A percentile compares a stretch with the other conserved stretches of the same genome.
Conservation (phyloP, 768 basidiomycete genomes). For the Termitomyces sp. region DNA sequence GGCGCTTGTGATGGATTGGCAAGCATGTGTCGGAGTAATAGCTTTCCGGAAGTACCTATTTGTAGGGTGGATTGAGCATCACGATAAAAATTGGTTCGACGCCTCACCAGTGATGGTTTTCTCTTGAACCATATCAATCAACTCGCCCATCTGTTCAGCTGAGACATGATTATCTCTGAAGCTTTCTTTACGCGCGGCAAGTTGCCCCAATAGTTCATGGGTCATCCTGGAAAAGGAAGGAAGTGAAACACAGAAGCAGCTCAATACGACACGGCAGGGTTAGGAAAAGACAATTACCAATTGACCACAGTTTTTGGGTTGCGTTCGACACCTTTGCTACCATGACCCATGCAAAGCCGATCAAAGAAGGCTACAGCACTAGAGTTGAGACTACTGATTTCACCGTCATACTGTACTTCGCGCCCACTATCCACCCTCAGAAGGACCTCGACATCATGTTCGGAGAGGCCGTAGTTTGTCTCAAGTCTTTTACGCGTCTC, state of each 20-base stretch:
- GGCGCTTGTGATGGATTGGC: constrained; percentile 31
- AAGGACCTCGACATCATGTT: constrained; percentile 69
- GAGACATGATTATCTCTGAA: constrained; percentile 58
- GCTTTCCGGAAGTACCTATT: constrained; percentile 73
- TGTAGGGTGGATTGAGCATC: constrained; percentile 5
- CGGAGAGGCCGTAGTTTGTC: constrained; percentile 37
- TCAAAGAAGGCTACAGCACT: constrained; percentile 82
- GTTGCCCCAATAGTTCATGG: constrained; percentile 80
- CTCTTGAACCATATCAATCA: constrained; percentile 70
- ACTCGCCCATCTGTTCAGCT: constrained; percentile 58
- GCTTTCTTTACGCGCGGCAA: constrained; percentile 49
- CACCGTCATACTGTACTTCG: constrained; percentile 61
- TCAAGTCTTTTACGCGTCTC: constrained; percentile 54
- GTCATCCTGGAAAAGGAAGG: constrained; percentile 56
- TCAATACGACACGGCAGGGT: constrained; percentile 6
- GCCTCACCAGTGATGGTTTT: constrained; percentile 63
- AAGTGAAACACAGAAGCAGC: constrained; percentile 3
- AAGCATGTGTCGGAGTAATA: constrained; percentile 69
- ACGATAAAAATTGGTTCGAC: not conserved
- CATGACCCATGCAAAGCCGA: constrained; percentile 37
- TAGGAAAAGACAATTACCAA: constrained; percentile 49
- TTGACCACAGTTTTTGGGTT: constrained; percentile 74
- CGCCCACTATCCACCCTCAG: constrained; percentile 63
- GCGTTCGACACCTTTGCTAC: constrained; percentile 22
- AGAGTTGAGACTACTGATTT: constrained; percentile 15